Percentiles rank a stretch among this genome's conserved stretches.
Conservation (phyloP, 768 basidiomycete genomes). For the Hygrophoropsis aurantiaca region DNA sequence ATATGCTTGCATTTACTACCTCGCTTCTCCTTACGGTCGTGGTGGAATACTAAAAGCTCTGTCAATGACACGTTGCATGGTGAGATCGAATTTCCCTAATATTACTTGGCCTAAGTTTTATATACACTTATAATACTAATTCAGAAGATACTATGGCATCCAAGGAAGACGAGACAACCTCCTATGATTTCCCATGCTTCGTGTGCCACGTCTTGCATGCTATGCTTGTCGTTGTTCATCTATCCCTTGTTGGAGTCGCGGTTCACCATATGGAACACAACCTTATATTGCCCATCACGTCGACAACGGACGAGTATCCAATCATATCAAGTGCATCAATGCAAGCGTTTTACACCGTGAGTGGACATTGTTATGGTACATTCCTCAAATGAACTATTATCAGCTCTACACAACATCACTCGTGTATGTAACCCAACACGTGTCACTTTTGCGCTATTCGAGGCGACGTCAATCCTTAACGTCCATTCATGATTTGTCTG, state of each 20-base stretch:
- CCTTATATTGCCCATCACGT: background rate
- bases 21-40: too few relatives aligned
- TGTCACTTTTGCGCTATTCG: background rate
- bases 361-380: background rate
- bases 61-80: too few relatives aligned
- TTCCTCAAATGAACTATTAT: background rate
- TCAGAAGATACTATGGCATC: too few relatives aligned
- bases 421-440: constrained; percentile 3
- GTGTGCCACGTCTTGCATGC: constrained; percentile 4
- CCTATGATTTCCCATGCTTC: background rate
- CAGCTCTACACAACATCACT: constrained; percentile 3
- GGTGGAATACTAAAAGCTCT: too few relatives aligned
- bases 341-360: constrained; percentile 1
- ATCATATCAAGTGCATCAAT: background rate
- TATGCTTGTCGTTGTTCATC: constrained; percentile 9
- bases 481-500: constrained; percentile 3
- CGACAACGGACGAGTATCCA: background rate
- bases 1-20: too few relatives aligned
- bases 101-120: too few relatives aligned
- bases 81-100: too few relatives aligned
- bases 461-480: background rate
- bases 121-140: too few relatives aligned
- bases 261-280: background rate
- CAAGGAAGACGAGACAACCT: too few relatives aligned
- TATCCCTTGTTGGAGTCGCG: constrained; percentile 1